phyloP scores from a whole-genome alignment of 2,329 filamentous ascomycete species.

The Curvularia eragrostidis region DNA sequence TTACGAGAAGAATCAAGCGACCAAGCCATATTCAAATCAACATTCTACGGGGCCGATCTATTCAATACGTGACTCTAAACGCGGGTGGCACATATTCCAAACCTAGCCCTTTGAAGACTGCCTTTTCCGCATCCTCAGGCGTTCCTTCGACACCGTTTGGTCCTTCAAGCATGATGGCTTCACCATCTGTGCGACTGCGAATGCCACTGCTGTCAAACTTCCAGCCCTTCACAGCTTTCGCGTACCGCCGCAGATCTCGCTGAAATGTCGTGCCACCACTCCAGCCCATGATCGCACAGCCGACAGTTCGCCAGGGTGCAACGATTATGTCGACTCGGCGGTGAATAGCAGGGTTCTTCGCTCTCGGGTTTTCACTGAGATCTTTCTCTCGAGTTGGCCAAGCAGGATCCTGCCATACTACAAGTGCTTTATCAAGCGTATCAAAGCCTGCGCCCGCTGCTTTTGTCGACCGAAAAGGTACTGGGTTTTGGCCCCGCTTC shows the following conservation, averaged over 20 bases:
- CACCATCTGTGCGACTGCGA: slow-evolving; percentile 69
- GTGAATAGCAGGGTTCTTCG: slow-evolving; percentile 75
- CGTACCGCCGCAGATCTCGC: slow-evolving; percentile 81
- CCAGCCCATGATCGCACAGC: slow-evolving; percentile 90
- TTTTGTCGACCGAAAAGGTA: slow-evolving; percentile 59
- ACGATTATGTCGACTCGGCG: slow-evolving; percentile 92
- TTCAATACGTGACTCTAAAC: slow-evolving; percentile 55
- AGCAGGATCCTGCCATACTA: slow-evolving; percentile 83
- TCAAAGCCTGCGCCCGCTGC: slow-evolving; percentile 72
- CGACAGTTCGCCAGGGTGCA: slow-evolving; percentile 84
- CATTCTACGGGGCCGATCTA: background rate
- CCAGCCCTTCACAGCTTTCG: slow-evolving; percentile 72
- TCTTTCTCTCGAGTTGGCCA: slow-evolving; percentile 51
- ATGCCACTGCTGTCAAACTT: slow-evolving; percentile 95
- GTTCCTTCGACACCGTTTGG: slow-evolving; percentile 53
- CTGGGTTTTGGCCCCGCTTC: slow-evolving; percentile 71
- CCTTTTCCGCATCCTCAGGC: slow-evolving; percentile 75
- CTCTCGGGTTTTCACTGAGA: slow-evolving; percentile 43
- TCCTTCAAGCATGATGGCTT: slow-evolving; percentile 73
- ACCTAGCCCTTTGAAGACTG: slow-evolving; percentile 78
- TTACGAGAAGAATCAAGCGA: background rate
- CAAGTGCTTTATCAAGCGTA: slow-evolving; percentile 86
- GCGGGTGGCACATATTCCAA: slow-evolving; percentile 58
- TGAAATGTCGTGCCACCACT: slow-evolving; percentile 88
- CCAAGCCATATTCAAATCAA: background rate